Base-by-base conservation (phyloP, 139 green algal genomes). In the Helicosporidium sp. region DNA sequence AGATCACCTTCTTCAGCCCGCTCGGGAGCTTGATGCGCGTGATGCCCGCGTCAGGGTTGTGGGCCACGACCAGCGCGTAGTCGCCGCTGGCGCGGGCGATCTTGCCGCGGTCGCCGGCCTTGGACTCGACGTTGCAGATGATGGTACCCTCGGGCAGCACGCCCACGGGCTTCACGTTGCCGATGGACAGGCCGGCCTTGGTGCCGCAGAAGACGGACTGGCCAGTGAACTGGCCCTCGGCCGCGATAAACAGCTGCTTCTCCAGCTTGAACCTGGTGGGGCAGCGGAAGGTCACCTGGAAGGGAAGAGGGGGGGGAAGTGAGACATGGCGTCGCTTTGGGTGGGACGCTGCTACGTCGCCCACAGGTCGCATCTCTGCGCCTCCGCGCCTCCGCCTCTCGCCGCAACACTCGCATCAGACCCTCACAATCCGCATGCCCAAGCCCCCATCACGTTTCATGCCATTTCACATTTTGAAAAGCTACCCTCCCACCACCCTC, bases 71-170 rank as follows among this genome's bases (percentile, higher is more conserved):
- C 57, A 97, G 93, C 58, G 70, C 80, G 64, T 95, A 99, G 75
- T 96, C 87, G 35, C 90, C 90, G 23, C 82, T 94, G 55, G 74
- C 77, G 52, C 85, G 79, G 2, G 90, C 90, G 46, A 99, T 52
- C 5, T 72, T 53, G 39, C 89, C 87, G 44, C 90, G 78, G 70
- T 99, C 90, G 75, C 74, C 77, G n/a, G 48, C 20, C 54, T 63
- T 63, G 49, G 83, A 74, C 81, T 97, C 90, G 49, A 99, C 68
- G 69, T 97, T 97, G 87, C 89, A 96, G 33, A 93, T 65, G 60
- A 99, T 83, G 67, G 86, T 88, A 73, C 90, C 90, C 74, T 99
- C 90, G 43, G 90, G 90, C 87, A 99, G 93, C 48, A 82, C 69
- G 40, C 78, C 78, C 54, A 99, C 61, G 28, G 89, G 87, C 78